Percentiles rank a stretch among this genome's conserved stretches.
These are phyloP conservation scores for Leucocoprinus leucothites DNA, from an alignment of 768 basidiomycete species.

Conservation along the genomic window DNA sequence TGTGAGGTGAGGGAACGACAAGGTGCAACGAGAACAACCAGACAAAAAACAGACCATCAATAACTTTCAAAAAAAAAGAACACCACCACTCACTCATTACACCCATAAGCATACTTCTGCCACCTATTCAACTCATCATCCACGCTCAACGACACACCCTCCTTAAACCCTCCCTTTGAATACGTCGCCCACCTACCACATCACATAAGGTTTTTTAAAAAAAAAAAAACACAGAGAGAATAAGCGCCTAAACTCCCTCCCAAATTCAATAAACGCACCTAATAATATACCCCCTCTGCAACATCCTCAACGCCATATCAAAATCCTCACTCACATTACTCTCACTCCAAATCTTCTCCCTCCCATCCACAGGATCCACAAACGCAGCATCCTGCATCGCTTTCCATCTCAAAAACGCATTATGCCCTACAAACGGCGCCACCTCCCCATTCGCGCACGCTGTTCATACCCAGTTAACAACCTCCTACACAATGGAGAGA, in stretches of 20 bases:
- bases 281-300: slow-evolving; percentile 62
- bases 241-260: no score
- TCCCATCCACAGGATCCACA: slow-evolving; percentile 59
- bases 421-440: slow-evolving; percentile 82
- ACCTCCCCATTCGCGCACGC: slow-evolving; percentile 80
- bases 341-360: slow-evolving; percentile 76
- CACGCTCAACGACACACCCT: slow-evolving; percentile 84
- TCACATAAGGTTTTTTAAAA: no score
- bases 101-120: slow-evolving; percentile 76
- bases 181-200: slow-evolving; percentile 74
- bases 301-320: slow-evolving; percentile 71
- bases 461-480: slow-evolving; percentile 23
- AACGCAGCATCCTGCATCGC: slow-evolving; percentile 84
- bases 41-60: not conserved
- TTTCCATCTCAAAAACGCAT: slow-evolving; percentile 84
- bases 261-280: slow-evolving; percentile 34
- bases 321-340: slow-evolving; percentile 80
- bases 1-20: no score
- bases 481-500: no score
- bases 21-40: no score
- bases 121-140: slow-evolving; percentile 90
- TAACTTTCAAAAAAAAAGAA: slow-evolving; percentile 11
- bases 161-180: slow-evolving; percentile 81
- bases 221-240: no score
- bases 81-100: slow-evolving; percentile 50